A percentile compares a stretch with the other conserved stretches of the same genome.
Evolutionary conservation across 148 eudicot genomes (phyloP).

Genomic region (Silene uniflora): DNA sequence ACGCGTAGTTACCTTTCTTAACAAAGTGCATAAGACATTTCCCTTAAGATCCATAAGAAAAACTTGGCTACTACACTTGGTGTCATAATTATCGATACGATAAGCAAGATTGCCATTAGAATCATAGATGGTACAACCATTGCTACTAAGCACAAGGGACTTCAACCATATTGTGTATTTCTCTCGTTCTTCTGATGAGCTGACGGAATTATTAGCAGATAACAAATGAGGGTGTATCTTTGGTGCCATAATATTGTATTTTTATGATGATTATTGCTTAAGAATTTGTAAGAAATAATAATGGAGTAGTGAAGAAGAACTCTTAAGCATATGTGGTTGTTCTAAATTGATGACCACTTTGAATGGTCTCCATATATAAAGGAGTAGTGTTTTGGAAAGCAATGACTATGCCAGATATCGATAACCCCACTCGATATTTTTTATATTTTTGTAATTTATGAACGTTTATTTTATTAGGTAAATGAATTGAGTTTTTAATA

Average conservation of each 20-base stretch:
- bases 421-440: neutral
- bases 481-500: neutral
- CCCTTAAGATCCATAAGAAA: conserved; percentile 77
- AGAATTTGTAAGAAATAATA: neutral
- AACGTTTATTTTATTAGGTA: conserved; percentile 15
- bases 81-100: conserved; percentile 73
- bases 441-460: conserved; percentile 3
- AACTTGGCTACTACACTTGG: conserved; percentile 47
- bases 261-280: neutral
- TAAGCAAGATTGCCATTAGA: conserved; percentile 55
- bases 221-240: conserved; percentile 43
- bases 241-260: conserved; percentile 25
- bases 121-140: conserved; percentile 70
- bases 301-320: neutral
- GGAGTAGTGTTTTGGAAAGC: conserved; percentile 12
- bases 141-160: conserved; percentile 57
- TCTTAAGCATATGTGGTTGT: conserved; percentile 5
- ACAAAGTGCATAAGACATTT: conserved; percentile 51
- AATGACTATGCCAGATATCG: conserved; percentile 11
- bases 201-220: conserved; percentile 14
- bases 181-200: conserved; percentile 22
- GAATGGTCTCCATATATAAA: conserved; percentile 25
- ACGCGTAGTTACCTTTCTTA: conserved; percentile 54
- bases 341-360: neutral
- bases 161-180: conserved; percentile 83